These are phyloP conservation scores for Erigeron canadensis DNA, from an alignment of 129 eudicot genomes.

Conservation along the genomic window DNA sequence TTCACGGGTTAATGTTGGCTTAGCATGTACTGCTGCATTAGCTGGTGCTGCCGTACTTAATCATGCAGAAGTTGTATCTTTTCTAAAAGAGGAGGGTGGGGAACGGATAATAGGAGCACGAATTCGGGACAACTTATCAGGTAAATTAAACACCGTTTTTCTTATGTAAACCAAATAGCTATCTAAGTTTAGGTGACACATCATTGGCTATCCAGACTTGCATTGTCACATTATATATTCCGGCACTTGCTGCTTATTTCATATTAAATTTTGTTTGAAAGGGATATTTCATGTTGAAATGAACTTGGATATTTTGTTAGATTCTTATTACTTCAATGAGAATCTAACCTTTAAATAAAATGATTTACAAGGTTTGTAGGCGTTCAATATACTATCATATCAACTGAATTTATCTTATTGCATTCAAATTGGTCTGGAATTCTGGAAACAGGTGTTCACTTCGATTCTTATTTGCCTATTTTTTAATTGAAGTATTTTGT, in stretches of 20 bases:
- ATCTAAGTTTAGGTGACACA: background rate
- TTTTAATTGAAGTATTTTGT: conserved; percentile 5
- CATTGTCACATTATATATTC: background rate
- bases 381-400: background rate
- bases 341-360: background rate
- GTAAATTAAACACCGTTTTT: conserved; percentile 33
- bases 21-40: conserved; percentile 94
- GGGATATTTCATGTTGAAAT: background rate
- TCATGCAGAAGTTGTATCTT: conserved; percentile 83
- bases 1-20: conserved; percentile 79
- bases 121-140: conserved; percentile 70
- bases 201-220: conserved; percentile 4
- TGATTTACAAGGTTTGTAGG: background rate
- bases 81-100: conserved; percentile 63
- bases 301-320: too few species aligned
- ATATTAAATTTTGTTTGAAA: too few species aligned
- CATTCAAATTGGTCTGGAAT: background rate
- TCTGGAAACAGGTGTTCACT: background rate
- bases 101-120: conserved; percentile 82
- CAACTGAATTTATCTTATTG: background rate
- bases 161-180: background rate
- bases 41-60: conserved; percentile 97
- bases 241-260: too few species aligned
- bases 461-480: background rate
- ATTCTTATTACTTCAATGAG: background rate